A percentile compares a stretch with the other conserved stretches of the same genome.
Evolutionary conservation across 169 alveolate species (phyloP).

Genomic region (Plasmodium malariae): DNA sequence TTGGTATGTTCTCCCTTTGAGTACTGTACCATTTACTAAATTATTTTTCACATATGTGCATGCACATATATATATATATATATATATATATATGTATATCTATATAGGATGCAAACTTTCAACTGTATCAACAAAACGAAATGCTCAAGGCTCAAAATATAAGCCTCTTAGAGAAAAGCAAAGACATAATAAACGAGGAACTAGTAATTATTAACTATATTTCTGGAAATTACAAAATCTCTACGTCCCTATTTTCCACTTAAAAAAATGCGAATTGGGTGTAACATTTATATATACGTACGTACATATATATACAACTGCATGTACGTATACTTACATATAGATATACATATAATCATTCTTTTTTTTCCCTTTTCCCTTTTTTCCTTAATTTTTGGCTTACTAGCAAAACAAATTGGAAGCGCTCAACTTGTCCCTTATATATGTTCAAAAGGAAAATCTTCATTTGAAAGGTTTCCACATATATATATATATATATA

Average conservation of each 20-base stretch:
- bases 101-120: conserved; percentile 64
- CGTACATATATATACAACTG: not conserved
- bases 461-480: conserved; percentile 24
- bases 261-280: no score
- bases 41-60: no score
- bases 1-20: no score
- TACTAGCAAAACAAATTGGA: conserved; percentile 30
- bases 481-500: not conserved
- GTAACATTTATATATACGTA: not conserved
- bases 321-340: not conserved
- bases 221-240: not conserved
- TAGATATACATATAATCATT: not conserved
- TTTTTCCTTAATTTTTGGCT: not conserved
- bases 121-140: conserved; percentile 67
- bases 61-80: no score
- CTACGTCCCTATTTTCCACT: no score
- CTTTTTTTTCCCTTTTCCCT: not conserved
- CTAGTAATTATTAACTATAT: conserved; percentile 32
- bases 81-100: not conserved
- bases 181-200: conserved; percentile 45
- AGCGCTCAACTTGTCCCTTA: conserved; percentile 43
- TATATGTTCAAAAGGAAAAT: conserved; percentile 62
- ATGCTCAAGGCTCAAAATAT: conserved; percentile 72
- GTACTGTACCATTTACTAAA: no score
- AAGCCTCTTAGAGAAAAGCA: conserved; percentile 56